Evolutionary conservation across 169 alveolate genomes (phyloP).

Genomic region (Cryptosporidium ryanae): DNA sequence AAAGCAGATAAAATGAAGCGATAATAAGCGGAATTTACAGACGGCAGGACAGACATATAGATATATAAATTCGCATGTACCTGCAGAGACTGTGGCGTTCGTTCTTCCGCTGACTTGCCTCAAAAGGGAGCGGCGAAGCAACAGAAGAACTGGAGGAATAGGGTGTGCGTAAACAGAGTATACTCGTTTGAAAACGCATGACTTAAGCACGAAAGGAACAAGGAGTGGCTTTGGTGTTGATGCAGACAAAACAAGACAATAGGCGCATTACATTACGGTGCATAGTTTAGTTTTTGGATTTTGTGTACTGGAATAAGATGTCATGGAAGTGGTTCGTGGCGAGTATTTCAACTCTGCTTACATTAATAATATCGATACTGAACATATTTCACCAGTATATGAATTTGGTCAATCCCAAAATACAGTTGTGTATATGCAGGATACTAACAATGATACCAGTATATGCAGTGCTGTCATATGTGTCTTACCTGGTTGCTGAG

Average conservation of each 20-base stretch:
- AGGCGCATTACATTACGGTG: neutral
- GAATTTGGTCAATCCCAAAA: conserved; percentile 34
- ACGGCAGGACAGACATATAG: too few species aligned
- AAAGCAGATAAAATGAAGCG: neutral
- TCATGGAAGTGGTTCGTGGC: conserved; percentile 51
- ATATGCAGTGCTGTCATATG: conserved; percentile 51
- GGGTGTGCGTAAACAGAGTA: too few species aligned
- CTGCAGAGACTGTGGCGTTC: too few species aligned
- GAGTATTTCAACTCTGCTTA: conserved; percentile 32
- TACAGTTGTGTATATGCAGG: conserved; percentile 58
- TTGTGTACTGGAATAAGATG: conserved; percentile 6
- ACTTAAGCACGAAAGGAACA: too few species aligned
- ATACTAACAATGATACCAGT: conserved; percentile 73
- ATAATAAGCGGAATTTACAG: too few species aligned
- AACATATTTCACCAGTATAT: conserved; percentile 52
- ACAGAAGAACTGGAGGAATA: too few species aligned
- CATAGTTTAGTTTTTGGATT: neutral
- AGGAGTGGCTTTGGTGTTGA: too few species aligned
- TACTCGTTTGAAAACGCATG: too few species aligned
- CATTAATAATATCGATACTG: conserved; percentile 40
- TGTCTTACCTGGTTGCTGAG: conserved; percentile 20
- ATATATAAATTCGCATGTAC: too few species aligned
- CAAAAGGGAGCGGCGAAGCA: too few species aligned
- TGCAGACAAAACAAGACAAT: neutral
- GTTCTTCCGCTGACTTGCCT: too few species aligned